These are phyloP conservation scores for Lycium ferocissimum DNA, from an alignment of 257 asterid species.

Conservation along the genomic window DNA sequence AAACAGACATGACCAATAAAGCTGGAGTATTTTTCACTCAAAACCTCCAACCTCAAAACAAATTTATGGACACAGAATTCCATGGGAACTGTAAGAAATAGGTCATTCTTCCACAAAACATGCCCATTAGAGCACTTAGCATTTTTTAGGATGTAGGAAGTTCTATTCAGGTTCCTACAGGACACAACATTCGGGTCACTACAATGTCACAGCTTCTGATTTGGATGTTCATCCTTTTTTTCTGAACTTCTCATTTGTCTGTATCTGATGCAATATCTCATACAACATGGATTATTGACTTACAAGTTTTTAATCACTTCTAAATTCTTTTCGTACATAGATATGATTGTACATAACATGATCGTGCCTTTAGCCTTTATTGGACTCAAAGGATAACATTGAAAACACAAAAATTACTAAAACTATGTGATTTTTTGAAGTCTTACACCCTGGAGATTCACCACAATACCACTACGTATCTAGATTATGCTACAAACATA, in stretches of 20 bases:
- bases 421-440: neutral
- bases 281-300: neutral
- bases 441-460: neutral
- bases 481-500: neutral
- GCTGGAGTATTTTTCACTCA: neutral
- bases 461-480: neutral
- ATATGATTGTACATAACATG: neutral
- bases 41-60: slow-evolving; percentile 21
- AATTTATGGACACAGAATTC: neutral
- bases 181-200: neutral
- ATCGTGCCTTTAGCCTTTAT: neutral
- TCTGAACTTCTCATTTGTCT: neutral
- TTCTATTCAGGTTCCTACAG: slow-evolving; percentile 18
- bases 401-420: slow-evolving; percentile 7
- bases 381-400: slow-evolving; percentile 3
- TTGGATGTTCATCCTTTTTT: slow-evolving; percentile 4
- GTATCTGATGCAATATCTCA: slow-evolving; percentile 16
- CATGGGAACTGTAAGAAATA: slow-evolving; percentile 13
- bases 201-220: slow-evolving; percentile 10
- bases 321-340: neutral
- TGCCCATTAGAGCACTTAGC: neutral
- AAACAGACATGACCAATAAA: neutral
- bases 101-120: neutral
- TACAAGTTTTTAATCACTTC: slow-evolving; percentile 8
- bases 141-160: slow-evolving; percentile 15